A percentile compares a stretch with the other conserved stretches of the same genome.
Evolutionary conservation across 176 grass and related monocot species (phyloP).

Genomic region (Oryza coarctata): DNA sequence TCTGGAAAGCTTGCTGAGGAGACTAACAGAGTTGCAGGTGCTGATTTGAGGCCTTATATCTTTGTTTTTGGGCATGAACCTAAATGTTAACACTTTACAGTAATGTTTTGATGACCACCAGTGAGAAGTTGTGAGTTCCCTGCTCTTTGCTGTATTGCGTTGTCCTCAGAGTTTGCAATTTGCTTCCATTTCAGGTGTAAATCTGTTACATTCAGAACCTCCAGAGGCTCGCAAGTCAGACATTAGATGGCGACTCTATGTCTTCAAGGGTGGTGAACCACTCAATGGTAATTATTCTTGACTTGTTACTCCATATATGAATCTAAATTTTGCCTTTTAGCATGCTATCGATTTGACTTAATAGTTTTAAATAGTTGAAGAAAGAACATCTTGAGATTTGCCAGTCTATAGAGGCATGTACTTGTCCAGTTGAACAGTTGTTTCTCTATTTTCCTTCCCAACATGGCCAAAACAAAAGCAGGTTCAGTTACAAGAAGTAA

Average conservation of each 20-base stretch:
- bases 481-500: background rate
- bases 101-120: constrained; percentile 12
- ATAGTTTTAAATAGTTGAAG: background rate
- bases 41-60: constrained; percentile 19
- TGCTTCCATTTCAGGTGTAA: constrained; percentile 60
- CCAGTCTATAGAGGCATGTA: background rate
- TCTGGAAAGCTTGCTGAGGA: constrained; percentile 98
- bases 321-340: constrained; percentile 4
- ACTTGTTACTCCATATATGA: constrained; percentile 28
- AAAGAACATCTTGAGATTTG: background rate
- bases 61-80: background rate
- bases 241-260: constrained; percentile 89
- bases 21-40: constrained; percentile 94
- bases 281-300: constrained; percentile 56
- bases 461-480: background rate
- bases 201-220: constrained; percentile 82
- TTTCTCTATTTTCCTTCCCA: constrained; percentile 5
- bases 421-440: background rate
- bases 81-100: background rate
- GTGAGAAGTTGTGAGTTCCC: background rate
- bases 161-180: constrained; percentile 1
- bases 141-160: background rate
- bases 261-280: constrained; percentile 91
- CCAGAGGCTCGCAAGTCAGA: constrained; percentile 76
- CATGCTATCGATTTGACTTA: background rate